These are phyloP conservation scores for Yamagishiella unicocca DNA, from an alignment of 139 green algal species.

Conservation along the genomic window DNA sequence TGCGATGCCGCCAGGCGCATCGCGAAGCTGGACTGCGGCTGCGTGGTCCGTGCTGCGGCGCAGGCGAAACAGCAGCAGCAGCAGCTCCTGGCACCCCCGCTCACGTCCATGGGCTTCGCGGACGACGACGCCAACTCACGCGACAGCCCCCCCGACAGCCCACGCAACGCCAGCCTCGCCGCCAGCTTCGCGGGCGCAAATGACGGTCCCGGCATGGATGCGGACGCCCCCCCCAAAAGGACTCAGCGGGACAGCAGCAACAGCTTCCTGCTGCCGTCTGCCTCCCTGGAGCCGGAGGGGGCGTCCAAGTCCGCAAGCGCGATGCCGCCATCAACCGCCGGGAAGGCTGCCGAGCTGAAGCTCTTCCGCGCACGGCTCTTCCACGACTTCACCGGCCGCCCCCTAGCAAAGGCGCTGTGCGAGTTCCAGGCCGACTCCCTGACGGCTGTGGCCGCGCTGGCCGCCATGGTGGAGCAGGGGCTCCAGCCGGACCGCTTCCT, in stretches of 20 bases:
- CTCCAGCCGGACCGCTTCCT: slow-evolving; percentile 36
- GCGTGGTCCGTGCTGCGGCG: not conserved
- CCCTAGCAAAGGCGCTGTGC: not conserved
- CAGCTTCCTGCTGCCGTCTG: too few species aligned
- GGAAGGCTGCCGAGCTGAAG: slow-evolving; percentile 23
- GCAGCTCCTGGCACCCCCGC: not conserved
- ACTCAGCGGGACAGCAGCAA: too few species aligned
- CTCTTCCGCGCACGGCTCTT: slow-evolving; percentile 38
- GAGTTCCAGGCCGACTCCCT: not conserved
- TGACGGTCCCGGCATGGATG: too few species aligned
- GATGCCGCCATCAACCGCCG: not conserved
- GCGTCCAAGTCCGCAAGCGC: too few species aligned
- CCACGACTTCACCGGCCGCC: slow-evolving; percentile 4
- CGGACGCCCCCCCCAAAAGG: too few species aligned
- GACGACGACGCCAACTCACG: not conserved
- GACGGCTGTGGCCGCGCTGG: not conserved
- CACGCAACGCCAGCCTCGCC: not conserved
- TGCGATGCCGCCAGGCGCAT: slow-evolving; percentile 1
- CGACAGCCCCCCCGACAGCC: not conserved
- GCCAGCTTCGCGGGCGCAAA: not conserved
- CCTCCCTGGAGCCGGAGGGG: too few species aligned
- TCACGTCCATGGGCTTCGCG: not conserved
- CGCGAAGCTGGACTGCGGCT: not conserved
- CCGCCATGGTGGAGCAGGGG: slow-evolving; percentile 11
- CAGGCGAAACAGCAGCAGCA: not conserved